Conservation (phyloP, 306 rosid species). For the Purshia tridentata region DNA sequence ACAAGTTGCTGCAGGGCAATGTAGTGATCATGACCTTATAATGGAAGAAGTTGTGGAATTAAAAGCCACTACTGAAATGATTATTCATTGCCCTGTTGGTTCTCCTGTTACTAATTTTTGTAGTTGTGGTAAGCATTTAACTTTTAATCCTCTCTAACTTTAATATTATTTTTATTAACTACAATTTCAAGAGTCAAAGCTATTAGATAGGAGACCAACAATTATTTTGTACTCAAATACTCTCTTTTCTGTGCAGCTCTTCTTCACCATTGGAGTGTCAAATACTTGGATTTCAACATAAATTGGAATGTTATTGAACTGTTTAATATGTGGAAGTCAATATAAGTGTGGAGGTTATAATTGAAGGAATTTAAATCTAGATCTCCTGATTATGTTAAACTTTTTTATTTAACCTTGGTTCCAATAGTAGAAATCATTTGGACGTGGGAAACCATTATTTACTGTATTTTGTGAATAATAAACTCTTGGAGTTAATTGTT, state of each 20-base stretch:
- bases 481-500: neutral
- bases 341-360: neutral
- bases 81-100: neutral
- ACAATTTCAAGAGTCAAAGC: neutral
- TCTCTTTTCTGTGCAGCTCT: no score
- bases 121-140: neutral
- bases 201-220: no score
- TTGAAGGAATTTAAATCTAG: neutral
- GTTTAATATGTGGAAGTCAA: neutral
- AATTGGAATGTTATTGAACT: neutral
- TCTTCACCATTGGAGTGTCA: no score
- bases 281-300: no score
- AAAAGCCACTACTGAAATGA: neutral
- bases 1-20: constrained; percentile 3
- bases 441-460: neutral
- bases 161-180: neutral
- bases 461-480: neutral
- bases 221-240: no score
- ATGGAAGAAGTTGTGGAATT: neutral
- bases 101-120: neutral
- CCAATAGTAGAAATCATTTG: neutral
- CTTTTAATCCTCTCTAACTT: neutral
- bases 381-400: neutral
- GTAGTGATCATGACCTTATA: neutral
- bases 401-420: neutral